Evolutionary conservation across 345 rosid species (phyloP).

Genomic region (Punica granatum): DNA sequence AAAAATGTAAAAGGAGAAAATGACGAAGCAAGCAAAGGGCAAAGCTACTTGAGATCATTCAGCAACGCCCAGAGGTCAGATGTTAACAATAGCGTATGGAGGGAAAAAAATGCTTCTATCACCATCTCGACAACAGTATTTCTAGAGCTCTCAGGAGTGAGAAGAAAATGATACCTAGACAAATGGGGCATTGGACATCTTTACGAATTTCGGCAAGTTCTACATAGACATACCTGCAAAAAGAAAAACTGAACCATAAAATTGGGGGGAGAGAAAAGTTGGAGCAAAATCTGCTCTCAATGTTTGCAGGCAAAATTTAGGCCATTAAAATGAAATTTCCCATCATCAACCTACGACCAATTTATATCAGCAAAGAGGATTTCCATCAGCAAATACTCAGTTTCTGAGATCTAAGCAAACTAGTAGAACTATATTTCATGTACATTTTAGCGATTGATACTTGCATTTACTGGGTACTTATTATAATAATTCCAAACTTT

Average conservation of each 20-base stretch:
- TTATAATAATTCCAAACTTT: neutral
- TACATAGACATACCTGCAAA: slow-evolving; percentile 52
- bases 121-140: neutral
- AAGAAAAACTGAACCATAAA: slow-evolving; percentile 10
- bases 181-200: slow-evolving; percentile 79
- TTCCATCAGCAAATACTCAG: neutral
- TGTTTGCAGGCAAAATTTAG: neutral
- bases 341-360: neutral
- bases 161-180: slow-evolving; percentile 49
- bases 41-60: neutral
- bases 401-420: neutral
- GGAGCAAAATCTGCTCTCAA: neutral
- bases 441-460: neutral
- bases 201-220: slow-evolving; percentile 61
- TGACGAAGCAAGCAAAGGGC: neutral
- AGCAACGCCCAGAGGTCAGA: neutral
- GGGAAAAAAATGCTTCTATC: neutral
- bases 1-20: too few relatives aligned
- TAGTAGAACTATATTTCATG: neutral
- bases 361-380: neutral
- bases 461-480: neutral
- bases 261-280: neutral
- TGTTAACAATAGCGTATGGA: neutral
- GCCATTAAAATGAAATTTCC: neutral
- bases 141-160: neutral